Base-by-base conservation (phyloP, 768 basidiomycete species). In the Amanita exitialis region DNA sequence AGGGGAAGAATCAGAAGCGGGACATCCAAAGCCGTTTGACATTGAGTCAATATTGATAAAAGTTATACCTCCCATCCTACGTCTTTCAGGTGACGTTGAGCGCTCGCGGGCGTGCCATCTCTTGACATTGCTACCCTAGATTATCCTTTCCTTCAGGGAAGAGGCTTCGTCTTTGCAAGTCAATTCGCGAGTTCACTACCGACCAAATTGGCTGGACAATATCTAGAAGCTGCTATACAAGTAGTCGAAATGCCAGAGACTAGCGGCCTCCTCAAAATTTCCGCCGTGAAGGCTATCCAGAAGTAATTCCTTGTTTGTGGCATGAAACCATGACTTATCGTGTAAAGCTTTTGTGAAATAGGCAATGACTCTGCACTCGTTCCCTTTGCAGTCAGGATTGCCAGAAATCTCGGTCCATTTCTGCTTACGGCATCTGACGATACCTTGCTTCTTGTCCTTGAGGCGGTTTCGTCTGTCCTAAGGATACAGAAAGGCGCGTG, bases 161-260 rank as follows among this genome's bases (percentile, higher is more conserved):
- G 96, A 54, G 89, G 83, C 0, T 96, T 97, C 54, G 90, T 98
- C 41, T 94, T 97, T 57, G 91, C 93, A 2, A 92, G 90, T 60
- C 86, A 92, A 60, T 97, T 82, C 61, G 77, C 88, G 1, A 79
- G 80, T 56, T 66, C 86, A 8, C 72, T 97, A 4, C 86, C 91
- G 0, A 58, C 75, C 10, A 73, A 80, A 51, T 73, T 93, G 44
- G 83, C 89, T 1, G 79, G 79, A 0, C 90, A 93, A 59, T 98
- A 97, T 62, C 72, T 98, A 30, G 82, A 87, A 20, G 90, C 90
- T 3, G 86, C 93, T 0, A 73, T 96, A 27, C 81, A 85, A 47
- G 92, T 90, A 7, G 76, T 99, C 7, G 90, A 94, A 65, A 77
- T 82, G 0, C 58, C 62, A 18, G 78, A 79, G 21, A 80, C 86